Conservation (phyloP, 1,284 basidiomycete genomes). For the Schizophyllum commune region DNA sequence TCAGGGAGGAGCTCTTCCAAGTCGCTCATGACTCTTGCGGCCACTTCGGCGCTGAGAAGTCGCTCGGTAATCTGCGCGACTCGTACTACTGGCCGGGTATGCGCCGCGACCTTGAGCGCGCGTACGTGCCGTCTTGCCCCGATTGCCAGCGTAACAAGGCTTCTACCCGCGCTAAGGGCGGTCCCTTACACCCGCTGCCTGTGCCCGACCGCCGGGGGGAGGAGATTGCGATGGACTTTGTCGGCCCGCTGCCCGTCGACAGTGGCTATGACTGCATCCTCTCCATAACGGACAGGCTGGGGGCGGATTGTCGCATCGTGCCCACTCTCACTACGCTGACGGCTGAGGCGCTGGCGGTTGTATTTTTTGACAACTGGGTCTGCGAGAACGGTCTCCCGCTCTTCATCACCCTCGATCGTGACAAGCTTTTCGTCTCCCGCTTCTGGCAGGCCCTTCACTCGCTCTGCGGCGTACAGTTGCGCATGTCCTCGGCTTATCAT, state of each 20-base stretch:
- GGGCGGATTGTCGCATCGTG: slow-evolving; percentile 27
- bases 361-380: slow-evolving; percentile 25
- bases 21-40: slow-evolving; percentile 20
- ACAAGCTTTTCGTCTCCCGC: slow-evolving; percentile 19
- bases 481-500: slow-evolving; percentile 27
- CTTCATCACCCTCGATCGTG: slow-evolving; percentile 19
- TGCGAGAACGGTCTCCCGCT: slow-evolving; percentile 24
- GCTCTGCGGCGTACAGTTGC: slow-evolving; percentile 20
- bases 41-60: slow-evolving; percentile 21
- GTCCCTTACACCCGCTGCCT: slow-evolving; percentile 23
- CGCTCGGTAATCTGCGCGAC: slow-evolving; percentile 9
- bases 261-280: slow-evolving; percentile 25
- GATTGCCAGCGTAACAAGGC: slow-evolving; percentile 25
- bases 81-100: slow-evolving; percentile 33
- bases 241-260: slow-evolving; percentile 23
- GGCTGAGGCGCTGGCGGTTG: slow-evolving; percentile 20
- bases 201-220: slow-evolving; percentile 17
- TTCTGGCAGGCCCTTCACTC: slow-evolving; percentile 17
- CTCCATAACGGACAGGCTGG: slow-evolving; percentile 31
- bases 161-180: slow-evolving; percentile 1
- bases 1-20: slow-evolving; percentile 16
- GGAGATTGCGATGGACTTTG: slow-evolving; percentile 24
- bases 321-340: slow-evolving; percentile 17
- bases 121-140: slow-evolving; percentile 24
- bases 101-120: slow-evolving; percentile 18